Evolutionary conservation across 495 filamentous ascomycete genomes (phyloP), one percentile per base, ranked within the genome.

Genomic region (Apiosordaria backusii): DNA sequence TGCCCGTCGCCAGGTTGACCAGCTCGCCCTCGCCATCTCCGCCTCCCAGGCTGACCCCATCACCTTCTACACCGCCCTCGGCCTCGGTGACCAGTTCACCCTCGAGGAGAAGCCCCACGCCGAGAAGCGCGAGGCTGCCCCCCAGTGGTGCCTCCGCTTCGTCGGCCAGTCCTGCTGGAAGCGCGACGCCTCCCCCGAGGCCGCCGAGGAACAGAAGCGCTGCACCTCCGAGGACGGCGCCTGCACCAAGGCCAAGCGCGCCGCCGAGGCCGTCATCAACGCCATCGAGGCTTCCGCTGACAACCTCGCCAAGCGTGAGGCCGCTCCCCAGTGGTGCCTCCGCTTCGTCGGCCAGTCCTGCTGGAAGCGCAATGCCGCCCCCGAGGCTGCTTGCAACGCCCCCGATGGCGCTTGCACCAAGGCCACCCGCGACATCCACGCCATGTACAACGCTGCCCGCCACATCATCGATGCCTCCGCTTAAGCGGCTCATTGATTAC

Each of bases 151-250:
- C 70, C 64, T 62, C 67, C 52, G 54, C 21, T 69, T 65, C 62
- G 23, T 68, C 55, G 77, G 77, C 66, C 67, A 73, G 72, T 58
- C 75, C 10, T 79, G 77, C 74, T 77, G 70, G 67, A 74, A 75
- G 71, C 63, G 65, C 61, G 61, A 66, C 50, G 23, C 24, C 29
- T 21, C 58, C 55, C 21, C 25, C 53, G 40, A 27, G 27, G 24
- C 15, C 60, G 13, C 13, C n/a, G 26, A 27, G 21, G 57, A 59
- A 18, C 7, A 24, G 16, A 45, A 35, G 25, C 27, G 25, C 27
- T 76, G 76, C 70, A 62, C 72, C 67, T 59, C 67, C 63, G 70
- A 69, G 67, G 61, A 27, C 10, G 74, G 72, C 15, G 63, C 68
- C 23, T 79, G 77, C 69, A 73, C 69, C 65, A 74, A 73, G 69